Conservation (phyloP, 1,284 basidiomycete species). For the Pyrrhoderma lamaoense region DNA sequence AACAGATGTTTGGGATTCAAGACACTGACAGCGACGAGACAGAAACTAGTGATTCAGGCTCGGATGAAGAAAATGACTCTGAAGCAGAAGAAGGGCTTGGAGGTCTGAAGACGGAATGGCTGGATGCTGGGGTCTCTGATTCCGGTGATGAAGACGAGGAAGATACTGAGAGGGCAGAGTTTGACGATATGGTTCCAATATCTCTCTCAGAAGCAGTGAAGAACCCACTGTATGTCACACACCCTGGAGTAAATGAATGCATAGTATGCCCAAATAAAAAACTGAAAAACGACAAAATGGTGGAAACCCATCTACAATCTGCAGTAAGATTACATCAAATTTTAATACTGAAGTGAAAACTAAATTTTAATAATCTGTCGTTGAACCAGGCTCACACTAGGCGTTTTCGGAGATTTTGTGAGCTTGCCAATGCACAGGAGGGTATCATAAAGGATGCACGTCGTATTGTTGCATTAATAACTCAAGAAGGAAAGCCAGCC, state of each 20-base stretch:
- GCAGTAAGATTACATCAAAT: slow-evolving; percentile 36
- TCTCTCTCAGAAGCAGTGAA: slow-evolving; percentile 53
- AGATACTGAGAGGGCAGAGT: slow-evolving; percentile 25
- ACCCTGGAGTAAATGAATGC: slow-evolving; percentile 49
- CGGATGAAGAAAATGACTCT: slow-evolving; percentile 20
- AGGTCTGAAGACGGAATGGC: slow-evolving; percentile 26
- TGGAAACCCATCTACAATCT: slow-evolving; percentile 53
- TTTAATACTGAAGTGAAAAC: too few species aligned
- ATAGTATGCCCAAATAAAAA: slow-evolving; percentile 69
- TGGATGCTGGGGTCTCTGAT: slow-evolving; percentile 22
- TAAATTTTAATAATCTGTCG: slow-evolving; percentile 13
- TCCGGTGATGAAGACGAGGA: slow-evolving; percentile 23
- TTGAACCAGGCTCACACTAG: slow-evolving; percentile 50
- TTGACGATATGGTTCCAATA: slow-evolving; percentile 36
- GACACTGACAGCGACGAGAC: slow-evolving; percentile 68
- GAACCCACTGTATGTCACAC: slow-evolving; percentile 58
- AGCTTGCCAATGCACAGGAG: slow-evolving; percentile 29
- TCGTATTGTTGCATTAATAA: slow-evolving; percentile 32
- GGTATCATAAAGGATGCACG: slow-evolving; percentile 40
- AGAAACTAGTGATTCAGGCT: slow-evolving; percentile 27
- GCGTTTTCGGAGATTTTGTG: slow-evolving; percentile 45
- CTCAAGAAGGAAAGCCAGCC: slow-evolving; percentile 24
- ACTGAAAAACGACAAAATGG: slow-evolving; percentile 59
- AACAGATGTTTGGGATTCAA: slow-evolving; percentile 62
- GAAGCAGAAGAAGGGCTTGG: slow-evolving; percentile 20